Evolutionary conservation across 192 early-diverging fungal genomes (phyloP).

Genomic region (Pecoramyces ruminantium): DNA sequence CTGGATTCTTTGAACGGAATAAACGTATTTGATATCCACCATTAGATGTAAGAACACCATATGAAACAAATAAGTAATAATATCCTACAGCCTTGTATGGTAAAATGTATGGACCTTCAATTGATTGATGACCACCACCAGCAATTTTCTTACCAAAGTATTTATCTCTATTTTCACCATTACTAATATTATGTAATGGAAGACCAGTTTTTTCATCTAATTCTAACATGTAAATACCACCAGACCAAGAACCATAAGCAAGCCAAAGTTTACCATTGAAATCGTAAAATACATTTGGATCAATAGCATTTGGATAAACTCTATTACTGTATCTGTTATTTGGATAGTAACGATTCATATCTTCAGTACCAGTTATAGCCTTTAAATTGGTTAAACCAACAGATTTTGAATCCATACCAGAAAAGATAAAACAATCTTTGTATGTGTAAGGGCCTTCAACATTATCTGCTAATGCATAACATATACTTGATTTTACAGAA

Average conservation of each 20-base stretch:
- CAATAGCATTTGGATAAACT: not conserved
- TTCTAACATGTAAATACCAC: no score
- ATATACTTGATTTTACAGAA: not conserved
- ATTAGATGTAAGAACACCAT: not conserved
- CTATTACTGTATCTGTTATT: not conserved
- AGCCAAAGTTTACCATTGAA: not conserved
- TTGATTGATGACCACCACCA: no score
- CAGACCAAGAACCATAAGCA: not conserved
- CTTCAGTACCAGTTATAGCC: not conserved
- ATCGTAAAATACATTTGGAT: not conserved
- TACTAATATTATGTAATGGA: not conserved
- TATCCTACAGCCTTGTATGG: not conserved
- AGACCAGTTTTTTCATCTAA: not conserved
- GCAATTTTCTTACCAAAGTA: no score
- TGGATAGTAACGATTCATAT: not conserved
- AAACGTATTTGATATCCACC: no score
- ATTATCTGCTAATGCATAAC: not conserved
- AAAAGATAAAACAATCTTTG: not conserved
- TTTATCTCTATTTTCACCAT: no score
- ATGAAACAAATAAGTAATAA: not conserved
- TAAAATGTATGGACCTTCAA: not conserved
- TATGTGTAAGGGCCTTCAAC: not conserved
- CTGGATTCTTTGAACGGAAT: no score
- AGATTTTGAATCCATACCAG: not conserved
- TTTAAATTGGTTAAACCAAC: not conserved